Evolutionary conservation across 75 land plant species (phyloP).

Genomic region (Isoetes taiwanensis): DNA sequence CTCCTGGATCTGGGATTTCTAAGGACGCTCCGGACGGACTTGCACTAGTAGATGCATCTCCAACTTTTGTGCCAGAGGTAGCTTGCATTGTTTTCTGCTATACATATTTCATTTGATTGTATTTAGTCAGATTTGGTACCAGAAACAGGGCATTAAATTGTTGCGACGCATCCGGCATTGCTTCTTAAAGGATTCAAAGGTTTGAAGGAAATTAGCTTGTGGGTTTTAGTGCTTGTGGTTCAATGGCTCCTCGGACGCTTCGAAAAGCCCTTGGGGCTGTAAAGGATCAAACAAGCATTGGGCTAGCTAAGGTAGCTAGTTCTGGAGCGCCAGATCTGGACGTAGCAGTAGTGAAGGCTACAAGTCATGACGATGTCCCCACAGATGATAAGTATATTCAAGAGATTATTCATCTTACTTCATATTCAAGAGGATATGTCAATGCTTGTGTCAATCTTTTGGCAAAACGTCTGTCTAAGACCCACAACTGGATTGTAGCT

Average conservation of each 20-base stretch:
- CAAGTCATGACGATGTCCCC: constrained; percentile 72
- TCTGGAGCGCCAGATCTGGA: constrained; percentile 60
- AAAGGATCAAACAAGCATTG: constrained; percentile 83
- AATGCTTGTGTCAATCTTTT: constrained; percentile 42
- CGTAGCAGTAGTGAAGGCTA: constrained; percentile 80
- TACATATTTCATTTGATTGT: too few relatives aligned
- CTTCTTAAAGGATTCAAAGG: too few relatives aligned
- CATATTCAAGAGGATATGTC: constrained; percentile 56
- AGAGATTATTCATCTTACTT: constrained; percentile 53
- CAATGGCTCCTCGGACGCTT: constrained; percentile 50
- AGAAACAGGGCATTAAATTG: too few relatives aligned
- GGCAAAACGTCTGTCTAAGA: constrained; percentile 50
- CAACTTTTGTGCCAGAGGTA: too few relatives aligned
- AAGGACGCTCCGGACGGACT: too few relatives aligned
- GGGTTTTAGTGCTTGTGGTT: too few relatives aligned
- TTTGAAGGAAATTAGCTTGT: too few relatives aligned
- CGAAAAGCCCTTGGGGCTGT: constrained; percentile 65
- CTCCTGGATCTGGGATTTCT: too few relatives aligned
- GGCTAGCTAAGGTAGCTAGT: constrained; percentile 55
- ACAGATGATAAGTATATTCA: constrained; percentile 58
- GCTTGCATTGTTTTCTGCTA: too few relatives aligned
- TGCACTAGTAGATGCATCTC: too few relatives aligned
- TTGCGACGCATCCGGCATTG: too few relatives aligned
- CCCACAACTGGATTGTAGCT: constrained; percentile 84
- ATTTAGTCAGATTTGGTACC: too few relatives aligned